Evolutionary conservation across 1,284 basidiomycete species (phyloP).

Genomic region (Stygiomarasmius scandens): DNA sequence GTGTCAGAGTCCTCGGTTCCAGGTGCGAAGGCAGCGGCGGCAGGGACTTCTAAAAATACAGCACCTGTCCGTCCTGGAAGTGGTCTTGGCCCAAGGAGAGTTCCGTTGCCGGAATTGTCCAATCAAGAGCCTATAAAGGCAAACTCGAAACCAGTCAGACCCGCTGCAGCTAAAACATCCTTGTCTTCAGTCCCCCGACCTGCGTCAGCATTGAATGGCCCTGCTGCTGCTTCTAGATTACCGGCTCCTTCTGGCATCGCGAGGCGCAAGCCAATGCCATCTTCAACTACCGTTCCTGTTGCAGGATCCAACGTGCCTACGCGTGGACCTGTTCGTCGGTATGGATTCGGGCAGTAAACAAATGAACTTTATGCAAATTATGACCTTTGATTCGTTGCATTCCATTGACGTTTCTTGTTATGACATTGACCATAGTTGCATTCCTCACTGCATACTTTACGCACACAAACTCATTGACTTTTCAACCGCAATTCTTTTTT

Average conservation of each 20-base stretch:
- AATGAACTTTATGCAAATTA: neutral
- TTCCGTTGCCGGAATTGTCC: neutral
- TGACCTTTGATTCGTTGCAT: too few species aligned
- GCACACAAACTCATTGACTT: neutral
- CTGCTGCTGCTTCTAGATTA: neutral
- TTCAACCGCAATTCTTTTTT: too few species aligned
- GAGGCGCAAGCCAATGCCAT: conserved; percentile 9
- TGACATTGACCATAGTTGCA: too few species aligned
- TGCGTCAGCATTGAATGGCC: neutral
- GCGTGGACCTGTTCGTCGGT: neutral
- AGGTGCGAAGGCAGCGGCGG: neutral
- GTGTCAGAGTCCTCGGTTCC: neutral
- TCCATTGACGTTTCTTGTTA: too few species aligned
- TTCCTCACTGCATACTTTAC: neutral
- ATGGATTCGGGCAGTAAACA: neutral
- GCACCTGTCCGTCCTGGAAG: too few species aligned
- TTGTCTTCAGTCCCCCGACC: conserved; percentile 1
- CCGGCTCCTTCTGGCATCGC: conserved; percentile 12
- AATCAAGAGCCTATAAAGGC: neutral
- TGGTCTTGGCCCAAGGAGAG: neutral
- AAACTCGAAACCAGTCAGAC: neutral
- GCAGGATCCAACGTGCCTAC: neutral
- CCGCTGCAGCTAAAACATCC: neutral
- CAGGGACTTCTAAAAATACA: neutral
- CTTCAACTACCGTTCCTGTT: neutral